Evolutionary conservation across 225 moss, liverwort and hornwort genomes (phyloP).

Genomic region (Neckera pumila): DNA sequence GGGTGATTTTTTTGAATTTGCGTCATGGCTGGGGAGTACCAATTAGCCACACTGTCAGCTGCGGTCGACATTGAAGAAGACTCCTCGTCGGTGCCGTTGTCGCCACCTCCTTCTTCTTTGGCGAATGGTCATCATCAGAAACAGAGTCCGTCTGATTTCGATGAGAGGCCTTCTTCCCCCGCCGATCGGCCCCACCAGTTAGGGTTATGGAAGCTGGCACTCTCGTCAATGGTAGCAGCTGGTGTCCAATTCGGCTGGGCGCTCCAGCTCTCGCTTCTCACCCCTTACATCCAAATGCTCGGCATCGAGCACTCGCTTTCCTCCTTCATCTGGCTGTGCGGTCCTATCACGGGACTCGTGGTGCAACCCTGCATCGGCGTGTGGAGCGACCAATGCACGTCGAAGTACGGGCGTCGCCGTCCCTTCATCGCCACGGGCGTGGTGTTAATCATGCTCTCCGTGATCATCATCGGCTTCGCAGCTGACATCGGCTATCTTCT

Average conservation of each 20-base stretch:
- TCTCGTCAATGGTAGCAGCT: conserved; percentile 62
- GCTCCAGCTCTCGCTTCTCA: conserved; percentile 71
- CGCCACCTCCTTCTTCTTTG: background rate
- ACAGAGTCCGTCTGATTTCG: background rate
- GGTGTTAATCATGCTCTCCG: conserved; percentile 48
- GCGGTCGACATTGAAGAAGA: conserved; percentile 23
- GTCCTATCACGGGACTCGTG: conserved; percentile 72
- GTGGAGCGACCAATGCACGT: conserved; percentile 83
- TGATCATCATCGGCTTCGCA: conserved; percentile 70
- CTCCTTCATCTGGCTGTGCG: conserved; percentile 84
- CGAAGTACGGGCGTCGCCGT: conserved; percentile 78
- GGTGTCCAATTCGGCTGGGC: conserved; percentile 91
- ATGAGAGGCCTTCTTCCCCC: background rate
- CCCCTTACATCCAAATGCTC: conserved; percentile 66
- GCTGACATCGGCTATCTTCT: conserved; percentile 71
- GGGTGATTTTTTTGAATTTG: background rate
- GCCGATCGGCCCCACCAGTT: background rate
- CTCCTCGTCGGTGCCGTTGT: background rate
- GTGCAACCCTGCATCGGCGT: conserved; percentile 88
- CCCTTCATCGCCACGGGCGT: conserved; percentile 69
- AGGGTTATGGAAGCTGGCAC: conserved; percentile 35
- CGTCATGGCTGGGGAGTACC: conserved; percentile 15
- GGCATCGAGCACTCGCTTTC: conserved; percentile 58
- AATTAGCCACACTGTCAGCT: conserved; percentile 9
- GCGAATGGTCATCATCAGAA: background rate